Evolutionary conservation across 495 filamentous ascomycete species (phyloP).

Genomic region (Ascodesmis nigricans): DNA sequence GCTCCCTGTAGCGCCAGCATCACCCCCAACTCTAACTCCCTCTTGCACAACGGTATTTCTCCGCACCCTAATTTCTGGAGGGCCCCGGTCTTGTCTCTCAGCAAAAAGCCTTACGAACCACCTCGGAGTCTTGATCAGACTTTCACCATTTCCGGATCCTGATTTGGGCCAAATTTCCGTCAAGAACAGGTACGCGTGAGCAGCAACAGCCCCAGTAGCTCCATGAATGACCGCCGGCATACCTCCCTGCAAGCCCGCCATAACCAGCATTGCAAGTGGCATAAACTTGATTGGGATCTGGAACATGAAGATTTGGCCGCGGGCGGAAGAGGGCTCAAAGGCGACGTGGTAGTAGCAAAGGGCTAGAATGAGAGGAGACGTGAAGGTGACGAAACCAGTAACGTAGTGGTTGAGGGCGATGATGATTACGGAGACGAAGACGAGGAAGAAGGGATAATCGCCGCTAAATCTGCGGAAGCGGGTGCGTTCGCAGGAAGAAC

Average conservation of each 20-base stretch:
- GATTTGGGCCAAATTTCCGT: conserved; percentile 19
- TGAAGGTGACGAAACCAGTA: conserved; percentile 13
- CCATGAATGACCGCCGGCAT: conserved; percentile 12
- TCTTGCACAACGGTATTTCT: too few species aligned
- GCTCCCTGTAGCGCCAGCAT: too few species aligned
- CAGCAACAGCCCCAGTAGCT: conserved; percentile 16
- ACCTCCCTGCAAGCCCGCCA: conserved; percentile 13
- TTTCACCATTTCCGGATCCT: too few species aligned
- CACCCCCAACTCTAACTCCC: too few species aligned
- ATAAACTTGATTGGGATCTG: conserved; percentile 20
- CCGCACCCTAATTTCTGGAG: too few species aligned
- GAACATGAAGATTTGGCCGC: conserved; percentile 17
- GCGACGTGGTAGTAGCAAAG: conserved; percentile 20
- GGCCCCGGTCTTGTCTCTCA: too few species aligned
- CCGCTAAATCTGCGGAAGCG: conserved; percentile 17
- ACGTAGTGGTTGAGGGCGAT: conserved; percentile 15
- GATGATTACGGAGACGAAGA: conserved; percentile 11
- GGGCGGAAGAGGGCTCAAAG: conserved; percentile 9
- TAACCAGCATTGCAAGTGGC: conserved; percentile 18
- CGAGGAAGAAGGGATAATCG: conserved; percentile 17
- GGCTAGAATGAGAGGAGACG: conserved; percentile 13
- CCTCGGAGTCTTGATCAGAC: too few species aligned
- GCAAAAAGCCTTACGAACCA: too few species aligned
- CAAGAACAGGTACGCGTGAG: conserved; percentile 19
- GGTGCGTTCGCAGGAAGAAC: conserved; percentile 17